phyloP scores from a whole-genome alignment of 768 basidiomycete species.

The Suillus americanus region DNA sequence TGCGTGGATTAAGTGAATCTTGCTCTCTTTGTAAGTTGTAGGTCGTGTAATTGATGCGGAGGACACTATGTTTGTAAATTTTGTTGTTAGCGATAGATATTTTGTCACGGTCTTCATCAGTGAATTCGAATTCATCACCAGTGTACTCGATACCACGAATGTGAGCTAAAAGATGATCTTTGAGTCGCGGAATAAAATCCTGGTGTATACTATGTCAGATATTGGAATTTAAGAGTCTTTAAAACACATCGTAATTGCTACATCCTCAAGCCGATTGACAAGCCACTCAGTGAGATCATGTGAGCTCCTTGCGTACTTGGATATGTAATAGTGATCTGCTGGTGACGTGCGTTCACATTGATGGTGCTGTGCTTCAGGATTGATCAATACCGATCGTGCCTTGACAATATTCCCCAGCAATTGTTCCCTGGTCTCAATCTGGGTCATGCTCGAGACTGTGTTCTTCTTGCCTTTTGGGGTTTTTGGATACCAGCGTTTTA shows the following conservation, averaged over 20 bases:
- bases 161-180: not conserved
- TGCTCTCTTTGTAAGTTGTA: too few species aligned
- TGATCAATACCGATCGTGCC: not conserved
- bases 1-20: too few species aligned
- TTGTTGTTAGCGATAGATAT: too few species aligned
- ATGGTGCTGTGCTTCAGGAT: not conserved
- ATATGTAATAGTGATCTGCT: conserved; percentile 31
- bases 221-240: too few species aligned
- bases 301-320: conserved; percentile 9
- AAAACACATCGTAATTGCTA: conserved; percentile 18
- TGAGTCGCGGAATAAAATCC: conserved; percentile 29
- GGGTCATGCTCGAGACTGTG: conserved; percentile 23
- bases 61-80: too few species aligned
- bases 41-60: too few species aligned
- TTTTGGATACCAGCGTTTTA: conserved; percentile 35
- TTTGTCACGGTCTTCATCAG: conserved; percentile 18
- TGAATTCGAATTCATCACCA: conserved; percentile 19
- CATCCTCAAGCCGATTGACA: conserved; percentile 21
- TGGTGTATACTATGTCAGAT: not conserved
- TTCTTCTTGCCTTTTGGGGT: conserved; percentile 33
- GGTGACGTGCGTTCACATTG: conserved; percentile 14
- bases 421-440: conserved; percentile 7
- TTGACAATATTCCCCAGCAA: conserved; percentile 17
- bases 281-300: conserved; percentile 15
- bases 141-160: conserved; percentile 5